These are phyloP conservation scores for Calonectria pseudoreteaudii DNA, from an alignment of 2,329 filamentous ascomycete genomes.

Conservation along the genomic window DNA sequence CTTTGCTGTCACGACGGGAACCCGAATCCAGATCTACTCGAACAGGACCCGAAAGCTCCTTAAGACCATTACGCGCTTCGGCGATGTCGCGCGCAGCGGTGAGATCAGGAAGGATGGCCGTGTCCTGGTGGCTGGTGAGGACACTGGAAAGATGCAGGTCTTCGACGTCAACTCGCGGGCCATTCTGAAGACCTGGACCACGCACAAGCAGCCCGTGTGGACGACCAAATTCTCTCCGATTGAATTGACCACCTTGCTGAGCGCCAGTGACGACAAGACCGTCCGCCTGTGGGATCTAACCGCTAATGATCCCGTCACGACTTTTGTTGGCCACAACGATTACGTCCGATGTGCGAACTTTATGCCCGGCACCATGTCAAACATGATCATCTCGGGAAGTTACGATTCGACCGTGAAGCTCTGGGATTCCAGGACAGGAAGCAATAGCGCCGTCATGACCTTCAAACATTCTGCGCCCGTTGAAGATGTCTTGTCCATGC, in stretches of 20 bases:
- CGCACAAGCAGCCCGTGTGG: conserved; percentile 96
- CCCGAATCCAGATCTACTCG: conserved; percentile 93
- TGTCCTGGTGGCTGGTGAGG: conserved; percentile 91
- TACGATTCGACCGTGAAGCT: conserved; percentile 95
- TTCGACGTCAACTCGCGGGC: conserved; percentile 91
- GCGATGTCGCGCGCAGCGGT: conserved; percentile 89
- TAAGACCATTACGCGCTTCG: conserved; percentile 94
- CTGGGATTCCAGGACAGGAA: conserved; percentile 88
- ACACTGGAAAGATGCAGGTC: conserved; percentile 91
- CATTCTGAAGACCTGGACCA: conserved; percentile 94
- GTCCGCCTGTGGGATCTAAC: conserved; percentile 96
- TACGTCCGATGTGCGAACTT: conserved; percentile 92
- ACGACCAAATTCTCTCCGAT: conserved; percentile 90
- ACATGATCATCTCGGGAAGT: conserved; percentile 87
- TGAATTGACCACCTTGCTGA: conserved; percentile 89
- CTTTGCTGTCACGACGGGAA: conserved; percentile 95
- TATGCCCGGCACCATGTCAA: conserved; percentile 79
- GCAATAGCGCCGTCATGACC: conserved; percentile 79
- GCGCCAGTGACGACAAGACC: conserved; percentile 90
- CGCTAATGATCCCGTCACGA: conserved; percentile 78
- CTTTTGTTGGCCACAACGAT: conserved; percentile 88
- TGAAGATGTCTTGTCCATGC: conserved; percentile 88
- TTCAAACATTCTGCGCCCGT: conserved; percentile 95
- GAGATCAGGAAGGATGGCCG: conserved; percentile 90
- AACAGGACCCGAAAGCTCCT: conserved; percentile 90